phyloP scores from a whole-genome alignment of 2,329 filamentous ascomycete species.

The Kalaharituber pfeilii region DNA sequence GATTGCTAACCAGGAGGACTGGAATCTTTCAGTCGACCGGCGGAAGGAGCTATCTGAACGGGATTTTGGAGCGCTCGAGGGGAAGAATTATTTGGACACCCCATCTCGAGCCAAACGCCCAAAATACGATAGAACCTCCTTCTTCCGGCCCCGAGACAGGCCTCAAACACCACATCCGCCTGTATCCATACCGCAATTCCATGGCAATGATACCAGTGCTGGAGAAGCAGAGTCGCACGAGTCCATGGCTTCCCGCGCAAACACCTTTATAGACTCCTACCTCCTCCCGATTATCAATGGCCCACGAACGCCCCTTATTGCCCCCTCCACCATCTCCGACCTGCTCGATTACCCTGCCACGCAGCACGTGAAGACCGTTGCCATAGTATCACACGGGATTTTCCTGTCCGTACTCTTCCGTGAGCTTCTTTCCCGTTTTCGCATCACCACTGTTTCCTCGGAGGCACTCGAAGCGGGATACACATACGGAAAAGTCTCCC shows the following conservation, averaged over 20 bases:
- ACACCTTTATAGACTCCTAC: conserved; percentile 47
- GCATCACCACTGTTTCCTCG: conserved; percentile 17
- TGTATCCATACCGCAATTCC: too few relatives aligned
- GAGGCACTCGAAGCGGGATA: conserved; percentile 21
- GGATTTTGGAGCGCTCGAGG: conserved; percentile 56
- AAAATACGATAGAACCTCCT: background rate
- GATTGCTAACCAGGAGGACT: background rate
- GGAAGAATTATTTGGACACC: conserved; percentile 33
- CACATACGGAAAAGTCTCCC: conserved; percentile 9
- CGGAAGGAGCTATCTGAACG: conserved; percentile 47
- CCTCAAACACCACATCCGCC: background rate
- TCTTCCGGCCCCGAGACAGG: background rate
- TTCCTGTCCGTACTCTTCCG: conserved; percentile 54
- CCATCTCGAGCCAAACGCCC: conserved; percentile 2
- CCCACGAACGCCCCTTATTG: background rate
- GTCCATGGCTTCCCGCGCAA: conserved; percentile 46
- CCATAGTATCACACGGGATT: conserved; percentile 68
- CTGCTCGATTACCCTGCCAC: conserved; percentile 23
- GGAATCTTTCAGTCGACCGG: conserved; percentile 14
- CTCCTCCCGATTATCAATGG: conserved; percentile 37
- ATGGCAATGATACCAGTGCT: too few relatives aligned
- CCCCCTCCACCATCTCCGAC: conserved; percentile 25
- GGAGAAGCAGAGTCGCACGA: conserved; percentile 28
- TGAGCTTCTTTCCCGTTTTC: conserved; percentile 41
- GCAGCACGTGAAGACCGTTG: conserved; percentile 32